Conservation (phyloP, 345 rosid species). For the Hevea brasiliensis region DNA sequence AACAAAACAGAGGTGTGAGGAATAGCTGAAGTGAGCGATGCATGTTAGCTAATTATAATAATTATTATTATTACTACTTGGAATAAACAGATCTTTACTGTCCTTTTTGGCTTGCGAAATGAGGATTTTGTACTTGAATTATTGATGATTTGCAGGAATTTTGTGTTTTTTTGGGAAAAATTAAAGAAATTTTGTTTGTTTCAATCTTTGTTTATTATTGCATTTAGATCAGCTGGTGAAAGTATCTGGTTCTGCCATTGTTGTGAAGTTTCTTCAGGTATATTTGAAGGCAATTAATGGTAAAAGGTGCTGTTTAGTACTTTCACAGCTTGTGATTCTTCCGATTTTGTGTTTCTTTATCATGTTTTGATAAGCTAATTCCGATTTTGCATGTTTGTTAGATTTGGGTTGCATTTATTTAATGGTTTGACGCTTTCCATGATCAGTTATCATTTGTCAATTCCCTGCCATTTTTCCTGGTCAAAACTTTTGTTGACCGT, state of each 20-base stretch:
- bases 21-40: not conserved
- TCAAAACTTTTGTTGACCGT: not conserved
- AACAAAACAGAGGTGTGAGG: not conserved
- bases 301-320: not conserved
- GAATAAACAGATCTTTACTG: not conserved
- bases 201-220: not conserved
- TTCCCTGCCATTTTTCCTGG: not conserved
- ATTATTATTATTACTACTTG: not conserved
- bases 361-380: not conserved
- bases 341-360: not conserved
- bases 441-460: constrained; percentile 1
- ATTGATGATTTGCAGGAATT: not conserved
- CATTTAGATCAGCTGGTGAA: not conserved
- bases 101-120: not conserved
- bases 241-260: not conserved
- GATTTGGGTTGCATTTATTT: not conserved
- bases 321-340: not conserved
- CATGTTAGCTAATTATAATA: not conserved
- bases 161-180: not conserved
- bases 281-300: not conserved
- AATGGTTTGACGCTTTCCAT: not conserved
- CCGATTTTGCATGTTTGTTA: not conserved
- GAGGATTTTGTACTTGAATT: not conserved
- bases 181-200: not conserved
- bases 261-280: not conserved